Evolutionary conservation across 805 yeast genomes (phyloP).

Genomic region (Wickerhamomyces bovis): DNA sequence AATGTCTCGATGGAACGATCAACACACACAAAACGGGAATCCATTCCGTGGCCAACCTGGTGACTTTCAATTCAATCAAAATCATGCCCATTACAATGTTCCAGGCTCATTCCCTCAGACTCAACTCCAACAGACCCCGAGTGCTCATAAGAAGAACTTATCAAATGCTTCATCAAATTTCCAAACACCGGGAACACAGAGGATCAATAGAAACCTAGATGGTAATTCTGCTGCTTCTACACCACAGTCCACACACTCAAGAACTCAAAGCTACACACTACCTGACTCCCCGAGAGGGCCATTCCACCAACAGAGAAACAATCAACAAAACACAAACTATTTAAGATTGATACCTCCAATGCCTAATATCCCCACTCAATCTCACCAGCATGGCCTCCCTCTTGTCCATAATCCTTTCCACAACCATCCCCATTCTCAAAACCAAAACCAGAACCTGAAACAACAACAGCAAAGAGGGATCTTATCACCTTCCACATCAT

Average conservation of each 20-base stretch:
- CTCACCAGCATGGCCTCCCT: not conserved
- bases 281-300: conserved; percentile 1
- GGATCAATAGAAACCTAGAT: not conserved
- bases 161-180: not conserved
- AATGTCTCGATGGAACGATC: conserved; percentile 4
- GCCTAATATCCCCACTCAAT: conserved; percentile 10
- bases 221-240: not conserved
- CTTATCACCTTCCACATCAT: conserved; percentile 5
- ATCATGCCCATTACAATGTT: not conserved
- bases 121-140: not conserved
- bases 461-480: conserved; percentile 9
- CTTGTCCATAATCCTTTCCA: too few species aligned
- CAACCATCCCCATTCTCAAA: not conserved
- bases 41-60: not conserved
- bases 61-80: not conserved
- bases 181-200: not conserved
- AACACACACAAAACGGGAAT: not conserved
- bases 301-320: conserved; percentile 1
- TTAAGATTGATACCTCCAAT: conserved; percentile 25
- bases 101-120: conserved; percentile 8
- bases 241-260: not conserved
- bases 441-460: conserved; percentile 2
- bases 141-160: not conserved
- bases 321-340: conserved; percentile 15
- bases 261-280: conserved; percentile 1